A percentile compares a stretch with the other conserved stretches of the same genome.
These are phyloP conservation scores for Pseudoperonospora humuli DNA, from an alignment of 352 stramenopile species.

Conservation along the genomic window DNA sequence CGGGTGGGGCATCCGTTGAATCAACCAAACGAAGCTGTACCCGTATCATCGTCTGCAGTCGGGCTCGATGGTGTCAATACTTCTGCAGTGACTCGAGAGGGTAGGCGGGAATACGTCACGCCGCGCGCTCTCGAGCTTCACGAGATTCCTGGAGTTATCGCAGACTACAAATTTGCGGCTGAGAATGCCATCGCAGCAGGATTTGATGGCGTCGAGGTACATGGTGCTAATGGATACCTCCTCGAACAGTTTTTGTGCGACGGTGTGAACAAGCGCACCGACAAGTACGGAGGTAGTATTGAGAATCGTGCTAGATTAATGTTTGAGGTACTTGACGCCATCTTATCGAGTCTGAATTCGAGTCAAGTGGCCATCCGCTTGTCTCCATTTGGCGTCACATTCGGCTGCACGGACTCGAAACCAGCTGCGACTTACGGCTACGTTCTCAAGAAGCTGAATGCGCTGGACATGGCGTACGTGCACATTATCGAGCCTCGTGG, in stretches of 20 bases:
- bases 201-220: slow-evolving; percentile 26
- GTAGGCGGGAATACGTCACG: slow-evolving; percentile 31
- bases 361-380: slow-evolving; percentile 34
- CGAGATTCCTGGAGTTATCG: slow-evolving; percentile 54
- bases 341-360: slow-evolving; percentile 29
- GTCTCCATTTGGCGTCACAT: slow-evolving; percentile 30
- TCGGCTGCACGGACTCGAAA: slow-evolving; percentile 31
- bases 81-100: slow-evolving; percentile 28
- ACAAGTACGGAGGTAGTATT: slow-evolving; percentile 51
- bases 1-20: slow-evolving; percentile 49
- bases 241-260: slow-evolving; percentile 29
- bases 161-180: slow-evolving; percentile 23
- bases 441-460: slow-evolving; percentile 27
- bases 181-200: slow-evolving; percentile 24
- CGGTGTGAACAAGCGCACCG: slow-evolving; percentile 21
- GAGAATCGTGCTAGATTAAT: slow-evolving; percentile 73
- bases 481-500: slow-evolving; percentile 48
- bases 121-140: slow-evolving; percentile 56
- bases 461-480: slow-evolving; percentile 38
- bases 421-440: slow-evolving; percentile 33
- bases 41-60: slow-evolving; percentile 37
- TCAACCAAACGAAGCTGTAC: slow-evolving; percentile 36
- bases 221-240: slow-evolving; percentile 25
- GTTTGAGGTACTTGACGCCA: slow-evolving; percentile 49
- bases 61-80: slow-evolving; percentile 22